Conservation (phyloP, 768 basidiomycete genomes). For the Xerocomellus dryophilus region DNA sequence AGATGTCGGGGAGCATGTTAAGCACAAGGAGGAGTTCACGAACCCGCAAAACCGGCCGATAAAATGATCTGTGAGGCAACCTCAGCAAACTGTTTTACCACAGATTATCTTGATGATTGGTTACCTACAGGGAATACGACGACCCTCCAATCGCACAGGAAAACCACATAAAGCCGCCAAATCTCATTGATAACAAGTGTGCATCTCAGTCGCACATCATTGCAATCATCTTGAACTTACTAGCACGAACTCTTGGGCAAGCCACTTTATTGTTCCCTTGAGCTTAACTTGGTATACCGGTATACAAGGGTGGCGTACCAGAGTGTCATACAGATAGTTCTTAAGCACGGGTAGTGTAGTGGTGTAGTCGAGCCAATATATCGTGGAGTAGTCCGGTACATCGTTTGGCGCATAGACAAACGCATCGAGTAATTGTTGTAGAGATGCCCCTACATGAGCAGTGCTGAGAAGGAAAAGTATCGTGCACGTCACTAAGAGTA, state of each 20-base stretch:
- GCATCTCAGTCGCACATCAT: not conserved
- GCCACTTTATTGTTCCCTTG: not conserved
- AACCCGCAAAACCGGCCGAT: not conserved
- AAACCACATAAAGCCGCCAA: conserved; percentile 6
- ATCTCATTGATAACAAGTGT: not conserved
- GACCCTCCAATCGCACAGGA: not conserved
- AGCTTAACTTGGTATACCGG: not conserved
- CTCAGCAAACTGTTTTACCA: not conserved
- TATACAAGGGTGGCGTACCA: not conserved
- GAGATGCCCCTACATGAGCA: not conserved
- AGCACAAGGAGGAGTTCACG: not conserved
- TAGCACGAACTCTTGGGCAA: not conserved
- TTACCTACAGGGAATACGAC: not conserved
- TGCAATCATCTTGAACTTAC: not conserved
- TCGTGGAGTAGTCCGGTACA: not conserved
- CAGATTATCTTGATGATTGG: not conserved
- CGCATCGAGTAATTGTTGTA: not conserved
- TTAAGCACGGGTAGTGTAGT: not conserved
- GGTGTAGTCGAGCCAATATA: not conserved
- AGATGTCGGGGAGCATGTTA: not conserved
- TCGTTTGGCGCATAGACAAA: not conserved
- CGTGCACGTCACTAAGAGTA: not conserved
- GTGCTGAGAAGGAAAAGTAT: conserved; percentile 1
- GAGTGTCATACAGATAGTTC: not conserved
- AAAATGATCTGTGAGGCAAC: not conserved